phyloP scores from a whole-genome alignment of 2,329 filamentous ascomycete species.

The Fusarium luffae region DNA sequence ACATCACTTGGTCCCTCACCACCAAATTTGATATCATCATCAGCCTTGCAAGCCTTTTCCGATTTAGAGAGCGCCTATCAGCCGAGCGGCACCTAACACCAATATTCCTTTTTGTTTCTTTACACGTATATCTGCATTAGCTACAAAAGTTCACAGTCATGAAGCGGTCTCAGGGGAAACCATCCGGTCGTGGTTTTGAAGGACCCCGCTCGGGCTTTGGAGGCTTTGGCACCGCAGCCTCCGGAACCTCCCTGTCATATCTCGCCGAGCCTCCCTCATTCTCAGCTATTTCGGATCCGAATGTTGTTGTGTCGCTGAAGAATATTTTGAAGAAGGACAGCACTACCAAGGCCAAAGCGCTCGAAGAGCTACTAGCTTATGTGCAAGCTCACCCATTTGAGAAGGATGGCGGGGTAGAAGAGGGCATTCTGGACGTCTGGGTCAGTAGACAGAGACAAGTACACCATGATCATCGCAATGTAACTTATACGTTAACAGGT shows the following conservation, averaged over 20 bases:
- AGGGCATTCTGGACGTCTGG: slow-evolving; percentile 89
- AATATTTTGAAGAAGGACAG: slow-evolving; percentile 93
- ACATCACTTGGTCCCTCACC: slow-evolving; percentile 44
- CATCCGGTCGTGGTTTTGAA: slow-evolving; percentile 42
- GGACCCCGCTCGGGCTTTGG: slow-evolving; percentile 43
- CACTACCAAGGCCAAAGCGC: slow-evolving; percentile 88
- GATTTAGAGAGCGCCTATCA: slow-evolving; percentile 19
- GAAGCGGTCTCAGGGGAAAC: slow-evolving; percentile 47
- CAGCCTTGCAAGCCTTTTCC: slow-evolving; percentile 26
- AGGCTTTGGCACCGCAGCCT: slow-evolving; percentile 52
- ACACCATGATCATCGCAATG: background rate
- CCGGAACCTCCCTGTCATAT: slow-evolving; percentile 76
- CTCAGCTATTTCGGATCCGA: slow-evolving; percentile 78
- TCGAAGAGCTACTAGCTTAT: slow-evolving; percentile 83
- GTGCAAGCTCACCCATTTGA: slow-evolving; percentile 66
- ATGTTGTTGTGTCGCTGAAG: slow-evolving; percentile 90
- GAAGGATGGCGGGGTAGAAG: slow-evolving; percentile 74
- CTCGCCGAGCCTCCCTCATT: slow-evolving; percentile 87
- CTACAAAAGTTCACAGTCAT: slow-evolving; percentile 28
- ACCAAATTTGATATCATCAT: slow-evolving; percentile 42
- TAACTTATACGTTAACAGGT: slow-evolving; percentile 63
- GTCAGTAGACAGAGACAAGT: slow-evolving; percentile 55
- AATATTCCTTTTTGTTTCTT: slow-evolving; percentile 5
- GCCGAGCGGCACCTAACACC: slow-evolving; percentile 24
- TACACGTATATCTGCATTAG: background rate